Evolutionary conservation across 345 rosid species (phyloP), one percentile per base, ranked within the genome.

Genomic region (Aquilaria malaccensis): DNA sequence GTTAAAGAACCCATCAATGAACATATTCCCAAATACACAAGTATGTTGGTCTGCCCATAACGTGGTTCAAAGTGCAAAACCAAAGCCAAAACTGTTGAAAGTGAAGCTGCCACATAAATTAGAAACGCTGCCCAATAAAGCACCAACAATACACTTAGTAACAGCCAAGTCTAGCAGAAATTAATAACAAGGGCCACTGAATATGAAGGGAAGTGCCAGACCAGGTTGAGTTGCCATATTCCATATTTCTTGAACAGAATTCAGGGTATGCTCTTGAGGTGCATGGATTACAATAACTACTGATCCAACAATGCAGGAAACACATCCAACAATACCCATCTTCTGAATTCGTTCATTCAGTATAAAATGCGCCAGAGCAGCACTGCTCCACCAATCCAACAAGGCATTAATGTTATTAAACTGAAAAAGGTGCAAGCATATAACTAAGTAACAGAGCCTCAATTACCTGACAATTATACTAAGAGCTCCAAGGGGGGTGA

Each of bases 401-500:
- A 67, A 66, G 43, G 49, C 55, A 45, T 13, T 66, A 62, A 33
- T 76, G 56, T 57, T 41, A 45, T 30, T 57, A 13, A 15, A 49
- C 55, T 43, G 13, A 13, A 31, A 29, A 61, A 30, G 11, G 45
- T 10, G 22, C 30, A 61, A 69, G 29, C 14, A 22, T 30, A 41
- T 29, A 9, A 10, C 56, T 64, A 61, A 50, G 2, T 48, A 69
- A 62, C 41, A 56, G 30, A 45, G 10, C 15, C 59, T 13, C 13
- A 68, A 49, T 45, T 45, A 91, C 98, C 98, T 89, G 70, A 86
- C 73, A 70, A 92, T 88, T 50, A 92, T 89, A 72, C 98, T 92
- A 30, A 92, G 70, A 11, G 96, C 95, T 52, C 98, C 95, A 53
- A 89, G 93, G 2, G 98, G 96, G 1, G 98, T 92, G 67, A 92